These are phyloP conservation scores for Flaveria bidentis DNA, from an alignment of 129 eudicot genomes.

Conservation along the genomic window DNA sequence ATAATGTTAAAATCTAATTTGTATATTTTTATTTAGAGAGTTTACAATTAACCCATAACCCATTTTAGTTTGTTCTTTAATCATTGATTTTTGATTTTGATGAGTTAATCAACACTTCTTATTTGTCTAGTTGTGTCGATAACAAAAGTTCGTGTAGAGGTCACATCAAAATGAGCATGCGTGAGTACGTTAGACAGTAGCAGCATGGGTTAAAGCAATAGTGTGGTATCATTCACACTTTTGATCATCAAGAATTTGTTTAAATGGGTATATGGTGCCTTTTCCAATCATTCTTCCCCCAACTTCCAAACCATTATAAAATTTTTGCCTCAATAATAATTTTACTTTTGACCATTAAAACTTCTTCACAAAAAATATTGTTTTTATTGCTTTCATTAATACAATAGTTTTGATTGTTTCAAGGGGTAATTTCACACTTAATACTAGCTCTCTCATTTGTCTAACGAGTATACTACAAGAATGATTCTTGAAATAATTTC, in stretches of 20 bases:
- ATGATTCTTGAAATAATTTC: too few relatives aligned
- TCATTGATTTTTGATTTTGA: conserved; percentile 7
- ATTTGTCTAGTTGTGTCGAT: neutral
- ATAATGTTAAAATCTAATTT: too few relatives aligned
- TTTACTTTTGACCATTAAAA: neutral
- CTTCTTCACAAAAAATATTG: neutral
- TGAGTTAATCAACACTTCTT: conserved; percentile 1
- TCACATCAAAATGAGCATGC: conserved; percentile 39
- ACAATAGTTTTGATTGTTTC: too few relatives aligned
- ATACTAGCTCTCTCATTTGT: too few relatives aligned
- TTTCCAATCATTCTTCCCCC: conserved; percentile 28
- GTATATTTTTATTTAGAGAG: too few relatives aligned
- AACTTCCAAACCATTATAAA: neutral
- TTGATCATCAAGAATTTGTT: conserved; percentile 27
- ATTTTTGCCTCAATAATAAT: neutral
- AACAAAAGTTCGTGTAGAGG: conserved; percentile 22
- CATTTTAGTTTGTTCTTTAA: neutral
- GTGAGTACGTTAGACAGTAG: conserved; percentile 20
- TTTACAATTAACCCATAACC: too few relatives aligned
- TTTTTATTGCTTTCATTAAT: neutral
- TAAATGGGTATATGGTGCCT: conserved; percentile 12
- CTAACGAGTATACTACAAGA: too few relatives aligned
- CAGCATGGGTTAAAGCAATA: conserved; percentile 35
- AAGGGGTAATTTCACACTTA: too few relatives aligned
- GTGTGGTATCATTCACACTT: conserved; percentile 35